Conservation (phyloP, 2,329 filamentous ascomycete genomes). For the Aureobasidium sp. region DNA sequence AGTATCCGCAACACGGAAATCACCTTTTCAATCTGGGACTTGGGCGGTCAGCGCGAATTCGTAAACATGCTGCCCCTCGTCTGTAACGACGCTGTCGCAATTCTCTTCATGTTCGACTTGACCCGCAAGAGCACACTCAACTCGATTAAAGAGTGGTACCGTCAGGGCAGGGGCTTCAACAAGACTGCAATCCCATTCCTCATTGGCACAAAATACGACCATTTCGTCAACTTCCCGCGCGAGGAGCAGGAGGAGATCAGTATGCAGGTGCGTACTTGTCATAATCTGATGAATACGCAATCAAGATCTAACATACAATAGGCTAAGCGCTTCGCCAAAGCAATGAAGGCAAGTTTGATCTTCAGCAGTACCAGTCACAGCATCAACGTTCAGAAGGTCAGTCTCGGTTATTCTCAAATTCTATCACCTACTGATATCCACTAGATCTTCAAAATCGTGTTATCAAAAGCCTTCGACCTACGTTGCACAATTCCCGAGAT, state of each 20-base stretch:
- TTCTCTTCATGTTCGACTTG: constrained; percentile 99
- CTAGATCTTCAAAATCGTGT: constrained; percentile 99
- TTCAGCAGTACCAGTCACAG: constrained; percentile 99
- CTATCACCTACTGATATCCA: not conserved
- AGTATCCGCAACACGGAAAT: constrained; percentile 99
- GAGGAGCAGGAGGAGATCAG: constrained; percentile 99
- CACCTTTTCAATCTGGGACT: constrained; percentile 99
- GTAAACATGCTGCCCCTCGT: constrained; percentile 99
- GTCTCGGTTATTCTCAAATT: not conserved
- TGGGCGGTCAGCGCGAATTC: constrained; percentile 98
- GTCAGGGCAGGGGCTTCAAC: constrained; percentile 98
- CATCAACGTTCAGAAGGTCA: constrained; percentile 99
- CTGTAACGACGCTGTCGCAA: constrained; percentile 98
- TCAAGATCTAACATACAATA: constrained; percentile 40
- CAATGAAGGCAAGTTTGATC: constrained; percentile 97
- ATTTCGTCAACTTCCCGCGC: constrained; percentile 98
- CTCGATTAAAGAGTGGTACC: constrained; percentile 99
- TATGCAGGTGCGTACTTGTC: constrained; percentile 74
- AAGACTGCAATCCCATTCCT: constrained; percentile 99
- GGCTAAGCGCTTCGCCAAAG: constrained; percentile 96
- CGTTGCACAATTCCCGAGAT: constrained; percentile 99
- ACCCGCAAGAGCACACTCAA: constrained; percentile 99
- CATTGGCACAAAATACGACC: constrained; percentile 98
- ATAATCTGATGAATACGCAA: not conserved
- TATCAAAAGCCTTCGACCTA: constrained; percentile 98